phyloP scores from a whole-genome alignment of 129 eudicot species.

The Lactuca saligna region DNA sequence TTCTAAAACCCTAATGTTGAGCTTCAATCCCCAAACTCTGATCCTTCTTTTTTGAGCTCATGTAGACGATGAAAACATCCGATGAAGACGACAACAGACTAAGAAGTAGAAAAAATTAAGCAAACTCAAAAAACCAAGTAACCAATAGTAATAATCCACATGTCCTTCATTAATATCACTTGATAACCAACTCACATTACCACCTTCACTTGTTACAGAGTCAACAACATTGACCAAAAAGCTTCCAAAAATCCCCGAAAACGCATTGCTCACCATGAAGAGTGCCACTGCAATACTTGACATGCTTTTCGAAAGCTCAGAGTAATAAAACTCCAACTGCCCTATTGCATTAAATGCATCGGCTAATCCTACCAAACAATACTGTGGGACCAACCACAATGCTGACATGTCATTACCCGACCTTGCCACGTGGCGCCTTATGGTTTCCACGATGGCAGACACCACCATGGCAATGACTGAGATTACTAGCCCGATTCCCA shows the following conservation, averaged over 20 bases:
- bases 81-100: slow-evolving; percentile 31
- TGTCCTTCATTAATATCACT: slow-evolving; percentile 47
- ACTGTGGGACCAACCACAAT: slow-evolving; percentile 54
- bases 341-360: slow-evolving; percentile 47
- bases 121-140: slow-evolving; percentile 36
- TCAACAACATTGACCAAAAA: slow-evolving; percentile 35
- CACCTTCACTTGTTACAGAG: slow-evolving; percentile 30
- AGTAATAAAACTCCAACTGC: slow-evolving; percentile 45
- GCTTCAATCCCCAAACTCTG: neutral
- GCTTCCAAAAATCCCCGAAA: slow-evolving; percentile 32
- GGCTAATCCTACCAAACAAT: slow-evolving; percentile 32
- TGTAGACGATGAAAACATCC: slow-evolving; percentile 6
- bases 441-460: slow-evolving; percentile 35
- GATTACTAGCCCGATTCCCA: slow-evolving; percentile 46
- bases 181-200: slow-evolving; percentile 41
- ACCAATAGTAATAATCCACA: slow-evolving; percentile 45
- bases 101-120: slow-evolving; percentile 44
- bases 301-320: slow-evolving; percentile 45
- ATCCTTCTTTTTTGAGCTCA: neutral
- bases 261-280: slow-evolving; percentile 21
- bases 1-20: too few relatives aligned
- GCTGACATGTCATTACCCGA: slow-evolving; percentile 39
- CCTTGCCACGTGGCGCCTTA: slow-evolving; percentile 39
- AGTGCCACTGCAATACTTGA: slow-evolving; percentile 36
- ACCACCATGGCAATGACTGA: slow-evolving; percentile 28